Base-by-base conservation (phyloP, 306 rosid genomes). In the Cucurbita argyrosperma region DNA sequence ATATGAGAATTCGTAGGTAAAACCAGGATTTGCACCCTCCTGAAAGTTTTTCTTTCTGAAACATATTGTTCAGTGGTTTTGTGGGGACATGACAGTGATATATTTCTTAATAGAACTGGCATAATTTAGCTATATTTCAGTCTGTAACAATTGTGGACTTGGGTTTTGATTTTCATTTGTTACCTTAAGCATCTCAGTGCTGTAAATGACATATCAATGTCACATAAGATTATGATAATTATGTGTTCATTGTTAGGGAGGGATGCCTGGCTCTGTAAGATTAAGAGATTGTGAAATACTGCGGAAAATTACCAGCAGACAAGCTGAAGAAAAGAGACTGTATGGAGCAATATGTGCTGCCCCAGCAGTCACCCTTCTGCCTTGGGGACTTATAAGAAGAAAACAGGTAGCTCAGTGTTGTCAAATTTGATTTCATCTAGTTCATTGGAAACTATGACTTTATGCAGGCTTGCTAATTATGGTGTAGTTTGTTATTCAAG, bases 261-360 rank as follows among this genome's bases (percentile, higher is more conserved):
- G 98, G 80, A 93, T 93, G 97, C 98, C 98, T 39, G 98, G 98
- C 43, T 90, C 98, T 0, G 97, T 76, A 53, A 87, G 97, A 74
- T 81, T 94, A 71, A 87, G 97, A 79, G 98, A 94, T 82, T 85
- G 90, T 38, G 87, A 88, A 62, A 72, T 85, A 42, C 85, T 94
- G 77, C 77, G 77, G 72, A 77, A 80, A 78, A 90, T 90, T 42
- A 94, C 91, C 18, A 84, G 94, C 77, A 85, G 78, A 70, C 98
- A 94, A 68, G 97, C 96, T 15, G 90, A 89, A 76, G 87, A 86
- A 76, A 90, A 84, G 74, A 85, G 96, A 87, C 88, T 94, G 10
- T 90, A 83, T 55, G 98, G 97, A 79, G 98, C 98, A 58, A 94
- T 90, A 69, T 89, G 92, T 85, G 94, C 97, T 78, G 97, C 98